Evolutionary conservation across 306 rosid species (phyloP).

Genomic region (Sphenostylis stenocarpa): DNA sequence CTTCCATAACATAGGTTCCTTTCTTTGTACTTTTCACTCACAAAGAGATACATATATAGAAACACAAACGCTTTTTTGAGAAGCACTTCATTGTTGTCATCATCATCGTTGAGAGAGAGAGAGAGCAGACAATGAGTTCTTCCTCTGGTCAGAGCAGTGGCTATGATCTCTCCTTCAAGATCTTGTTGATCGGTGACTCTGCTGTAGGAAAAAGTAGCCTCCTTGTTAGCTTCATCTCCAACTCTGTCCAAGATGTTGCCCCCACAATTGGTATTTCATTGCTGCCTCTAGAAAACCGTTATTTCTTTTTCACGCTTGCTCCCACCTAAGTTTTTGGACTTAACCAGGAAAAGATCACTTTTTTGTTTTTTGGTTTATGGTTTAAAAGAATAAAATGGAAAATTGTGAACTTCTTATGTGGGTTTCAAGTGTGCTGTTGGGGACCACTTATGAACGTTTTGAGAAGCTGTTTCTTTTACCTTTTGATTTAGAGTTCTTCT

Average conservation of each 20-base stretch:
- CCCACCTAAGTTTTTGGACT: neutral
- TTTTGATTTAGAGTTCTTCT: neutral
- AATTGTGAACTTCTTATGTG: neutral
- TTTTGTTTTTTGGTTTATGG: too few relatives aligned
- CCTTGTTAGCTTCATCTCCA: constrained; percentile 82
- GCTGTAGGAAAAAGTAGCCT: constrained; percentile 97
- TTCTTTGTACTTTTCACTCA: constrained; percentile 38
- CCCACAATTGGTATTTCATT: constrained; percentile 83
- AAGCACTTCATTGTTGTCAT: constrained; percentile 35
- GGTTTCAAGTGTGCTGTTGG: constrained; percentile 9
- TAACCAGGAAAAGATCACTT: neutral
- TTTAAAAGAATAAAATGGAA: neutral
- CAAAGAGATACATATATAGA: neutral
- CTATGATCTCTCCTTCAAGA: constrained; percentile 94
- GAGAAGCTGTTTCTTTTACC: constrained; percentile 1
- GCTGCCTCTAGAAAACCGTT: neutral
- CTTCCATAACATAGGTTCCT: constrained; percentile 24
- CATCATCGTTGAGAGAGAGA: constrained; percentile 34
- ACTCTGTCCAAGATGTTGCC: constrained; percentile 54
- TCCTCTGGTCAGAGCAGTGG: constrained; percentile 74
- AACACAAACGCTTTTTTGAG: constrained; percentile 13
- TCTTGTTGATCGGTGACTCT: constrained; percentile 94
- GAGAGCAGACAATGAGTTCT: constrained; percentile 59
- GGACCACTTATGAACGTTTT: neutral
- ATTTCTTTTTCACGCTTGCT: constrained; percentile 17